Evolutionary conservation across 1,284 basidiomycete genomes (phyloP), one percentile per base, ranked within the genome.

Genomic region (Puccinia triticina): DNA sequence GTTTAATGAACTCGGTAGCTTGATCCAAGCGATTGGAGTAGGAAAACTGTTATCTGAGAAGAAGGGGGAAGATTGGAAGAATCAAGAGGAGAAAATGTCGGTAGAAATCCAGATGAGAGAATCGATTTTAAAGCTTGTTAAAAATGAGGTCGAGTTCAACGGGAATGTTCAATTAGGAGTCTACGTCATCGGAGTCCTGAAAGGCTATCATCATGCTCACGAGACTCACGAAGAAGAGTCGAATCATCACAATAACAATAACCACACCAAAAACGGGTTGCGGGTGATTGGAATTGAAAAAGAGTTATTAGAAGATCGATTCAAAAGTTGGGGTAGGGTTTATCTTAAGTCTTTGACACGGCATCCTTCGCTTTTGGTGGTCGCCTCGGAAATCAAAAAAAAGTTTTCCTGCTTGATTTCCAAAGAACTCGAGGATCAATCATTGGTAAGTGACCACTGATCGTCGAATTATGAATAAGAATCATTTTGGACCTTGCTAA

Each of bases 21-120:
- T 75, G 55, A 75, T 75, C 12, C 73, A 75, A 75, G 73, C 73
- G 10, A 75, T 75, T 16, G 73, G 73, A 61, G 73, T 61, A 40
- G 50, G 43, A 18, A 69, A 69, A 55, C 26, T 78, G 32, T 53
- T 67, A 11, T 55, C 50, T 8, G 61, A 78, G 61, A 69, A 67
- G 55, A 69, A 77, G 43, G 75, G 59, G n/a, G 66, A 69, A 69
- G 64, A 79, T 26, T 55, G 67, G 67, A 55, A 71, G n/a, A 71
- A 59, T 40, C 34, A 71, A 57, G 77, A 71, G 26, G 77, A 71
- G 71, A 57, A 57, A 71, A 48, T 55, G 50, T 57, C 67, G 18
- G 67, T 79, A 14, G 67, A 79, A 57, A 59, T 57, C 26, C 64
- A 69, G 48, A 71, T 79, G 77, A 79, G 67, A 79, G 77, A 79